Evolutionary conservation across 1,284 basidiomycete genomes (phyloP), one percentile per base, ranked within the genome.

Genomic region (Marasmius tenuissimus): DNA sequence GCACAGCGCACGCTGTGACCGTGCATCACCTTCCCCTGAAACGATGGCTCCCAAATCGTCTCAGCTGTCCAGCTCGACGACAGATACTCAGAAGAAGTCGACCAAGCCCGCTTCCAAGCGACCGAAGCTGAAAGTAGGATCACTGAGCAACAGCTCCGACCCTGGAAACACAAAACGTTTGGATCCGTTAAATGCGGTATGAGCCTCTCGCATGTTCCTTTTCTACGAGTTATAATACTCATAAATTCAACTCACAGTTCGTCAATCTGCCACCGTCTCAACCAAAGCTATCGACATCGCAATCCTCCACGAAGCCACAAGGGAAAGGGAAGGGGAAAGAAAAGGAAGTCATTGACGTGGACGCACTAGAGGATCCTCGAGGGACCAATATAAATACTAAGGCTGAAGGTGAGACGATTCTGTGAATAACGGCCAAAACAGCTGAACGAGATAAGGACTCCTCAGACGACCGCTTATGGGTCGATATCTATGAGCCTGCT

Each of bases 401-500:
- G n/a, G 12, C 16, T 61, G 56, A 48, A 12, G 38, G 37, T n/a
- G 35, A 20, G 42, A 42, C 40, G 45, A 20, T 20, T 16, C 48
- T 16, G 22, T 60, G 8, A 34, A 20, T 8, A 10, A 18, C 47
- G 52, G 35, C 2, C 34, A 27, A 58, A 5, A 34, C 39, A 35
- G 7, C 50, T 38, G 38, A 8, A 47, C 22, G 42, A 34, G 27
- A 20, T n/a, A 33, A 58, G 61, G 35, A 54, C 53, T 39, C 33
- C 58, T 27, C 18, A 78, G 82, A 83, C 57, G 79, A 82, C 56
- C 70, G 73, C 35, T 76, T 95, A 62, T 96, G 93, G 93, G 83
- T 93, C 1, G 93, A 95, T 68, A 81, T 80, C 33, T 92, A 90
- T 66, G 86, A 86, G 65, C 94, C 94, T 1, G 77, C 66, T 0